Evolutionary conservation across 139 green algal genomes (phyloP).

Genomic region (Gonium pectorale): DNA sequence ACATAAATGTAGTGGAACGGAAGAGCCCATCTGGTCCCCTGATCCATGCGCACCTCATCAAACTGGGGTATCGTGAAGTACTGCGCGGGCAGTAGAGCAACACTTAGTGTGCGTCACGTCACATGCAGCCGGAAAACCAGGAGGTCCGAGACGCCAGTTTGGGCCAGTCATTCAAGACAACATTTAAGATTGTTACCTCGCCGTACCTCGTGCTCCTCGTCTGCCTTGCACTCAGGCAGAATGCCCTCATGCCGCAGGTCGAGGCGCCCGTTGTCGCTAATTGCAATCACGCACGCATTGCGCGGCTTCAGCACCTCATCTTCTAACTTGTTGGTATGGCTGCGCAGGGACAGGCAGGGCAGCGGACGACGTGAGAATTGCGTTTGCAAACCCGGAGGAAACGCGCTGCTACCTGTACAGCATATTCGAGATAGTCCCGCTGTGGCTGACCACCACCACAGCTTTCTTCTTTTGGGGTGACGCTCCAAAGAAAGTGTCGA

Average conservation of each 20-base stretch:
- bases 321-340: background rate
- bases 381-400: background rate
- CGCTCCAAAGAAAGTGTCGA: background rate
- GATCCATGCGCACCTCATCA: background rate
- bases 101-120: too few relatives aligned
- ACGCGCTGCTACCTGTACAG: background rate
- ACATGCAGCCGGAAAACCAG: too few relatives aligned
- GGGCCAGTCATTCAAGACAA: too few relatives aligned
- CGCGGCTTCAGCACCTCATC: background rate
- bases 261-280: background rate
- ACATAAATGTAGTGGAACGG: background rate
- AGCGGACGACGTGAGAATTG: background rate
- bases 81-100: too few relatives aligned
- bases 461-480: background rate
- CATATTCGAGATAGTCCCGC: background rate
- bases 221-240: background rate
- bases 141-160: too few relatives aligned
- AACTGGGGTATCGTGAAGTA: constrained; percentile 8
- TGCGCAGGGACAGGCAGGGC: background rate
- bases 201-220: constrained; percentile 4
- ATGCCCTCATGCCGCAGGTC: background rate
- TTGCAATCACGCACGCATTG: background rate
- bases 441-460: background rate
- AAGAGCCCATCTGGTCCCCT: background rate
- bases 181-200: too few relatives aligned